Evolutionary conservation across 768 basidiomycete genomes (phyloP).

Genomic region (Lenzites betulinus): DNA sequence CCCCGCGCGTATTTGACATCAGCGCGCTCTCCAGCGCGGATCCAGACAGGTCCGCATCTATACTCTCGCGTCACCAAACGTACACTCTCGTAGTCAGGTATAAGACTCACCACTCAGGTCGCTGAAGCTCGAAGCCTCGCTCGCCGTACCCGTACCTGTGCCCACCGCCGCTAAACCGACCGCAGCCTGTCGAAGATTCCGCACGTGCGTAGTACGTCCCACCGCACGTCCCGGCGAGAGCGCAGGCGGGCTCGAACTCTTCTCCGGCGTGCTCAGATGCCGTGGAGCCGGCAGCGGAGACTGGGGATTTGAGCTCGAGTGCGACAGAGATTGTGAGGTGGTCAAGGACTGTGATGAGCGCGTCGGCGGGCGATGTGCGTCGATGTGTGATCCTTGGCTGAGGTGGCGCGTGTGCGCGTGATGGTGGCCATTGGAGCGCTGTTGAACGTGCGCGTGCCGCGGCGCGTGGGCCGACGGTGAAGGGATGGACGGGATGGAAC

Average conservation of each 20-base stretch:
- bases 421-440: conserved; percentile 11
- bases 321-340: conserved; percentile 8
- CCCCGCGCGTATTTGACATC: conserved; percentile 70
- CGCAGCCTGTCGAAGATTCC: conserved; percentile 5
- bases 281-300: conserved; percentile 20
- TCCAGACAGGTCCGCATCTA: conserved; percentile 74
- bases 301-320: conserved; percentile 3
- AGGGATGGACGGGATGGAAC: conserved; percentile 81
- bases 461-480: conserved; percentile 66
- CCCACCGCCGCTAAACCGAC: conserved; percentile 47
- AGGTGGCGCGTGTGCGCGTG: conserved; percentile 2
- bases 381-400: conserved; percentile 2
- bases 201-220: conserved; percentile 41
- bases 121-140: conserved; percentile 81
- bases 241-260: conserved; percentile 64
- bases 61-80: background rate
- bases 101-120: conserved; percentile 73
- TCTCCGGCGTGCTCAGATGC: conserved; percentile 46
- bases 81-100: background rate
- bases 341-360: background rate
- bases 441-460: conserved; percentile 32
- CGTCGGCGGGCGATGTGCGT: conserved; percentile 2
- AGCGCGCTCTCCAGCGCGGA: conserved; percentile 82
- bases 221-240: conserved; percentile 56
- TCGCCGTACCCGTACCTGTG: conserved; percentile 49